A percentile compares a stretch with the other conserved stretches of the same genome.
Conservation (phyloP, 2,329 filamentous ascomycete species). For the Xylaria sp. region DNA sequence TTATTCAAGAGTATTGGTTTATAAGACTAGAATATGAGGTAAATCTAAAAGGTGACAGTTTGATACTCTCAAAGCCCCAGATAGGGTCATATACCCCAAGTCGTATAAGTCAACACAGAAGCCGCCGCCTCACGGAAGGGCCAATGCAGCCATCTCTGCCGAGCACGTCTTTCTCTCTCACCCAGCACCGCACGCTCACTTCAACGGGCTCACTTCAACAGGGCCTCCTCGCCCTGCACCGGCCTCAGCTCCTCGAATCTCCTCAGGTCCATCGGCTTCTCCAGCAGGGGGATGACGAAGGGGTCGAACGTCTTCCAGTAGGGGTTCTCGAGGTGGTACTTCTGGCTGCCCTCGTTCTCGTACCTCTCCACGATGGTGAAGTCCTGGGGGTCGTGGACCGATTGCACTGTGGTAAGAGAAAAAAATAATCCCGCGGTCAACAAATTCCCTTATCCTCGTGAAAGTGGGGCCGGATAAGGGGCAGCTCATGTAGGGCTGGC, state of each 20-base stretch:
- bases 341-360: constrained; percentile 64
- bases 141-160: too few relatives aligned
- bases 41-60: too few relatives aligned
- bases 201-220: constrained; percentile 24
- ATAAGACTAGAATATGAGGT: too few relatives aligned
- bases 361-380: constrained; percentile 80
- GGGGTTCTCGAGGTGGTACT: constrained; percentile 68
- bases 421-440: neutral
- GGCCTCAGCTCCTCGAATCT: constrained; percentile 65
- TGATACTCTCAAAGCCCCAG: too few relatives aligned
- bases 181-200: too few relatives aligned
- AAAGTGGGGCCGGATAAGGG: neutral
- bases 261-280: constrained; percentile 69
- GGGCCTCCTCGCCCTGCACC: constrained; percentile 38
- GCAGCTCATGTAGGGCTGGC: too few relatives aligned
- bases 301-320: constrained; percentile 79
- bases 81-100: too few relatives aligned
- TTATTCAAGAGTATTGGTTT: too few relatives aligned
- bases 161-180: too few relatives aligned
- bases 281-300: constrained; percentile 70
- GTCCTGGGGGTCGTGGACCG: constrained; percentile 65
- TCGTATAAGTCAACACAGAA: too few relatives aligned
- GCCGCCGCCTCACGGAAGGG: too few relatives aligned
- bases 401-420: constrained; percentile 55
- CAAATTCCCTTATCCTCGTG: neutral